These are phyloP conservation scores for Thymus mandschuricus DNA, from an alignment of 257 asterid genomes.

Conservation along the genomic window DNA sequence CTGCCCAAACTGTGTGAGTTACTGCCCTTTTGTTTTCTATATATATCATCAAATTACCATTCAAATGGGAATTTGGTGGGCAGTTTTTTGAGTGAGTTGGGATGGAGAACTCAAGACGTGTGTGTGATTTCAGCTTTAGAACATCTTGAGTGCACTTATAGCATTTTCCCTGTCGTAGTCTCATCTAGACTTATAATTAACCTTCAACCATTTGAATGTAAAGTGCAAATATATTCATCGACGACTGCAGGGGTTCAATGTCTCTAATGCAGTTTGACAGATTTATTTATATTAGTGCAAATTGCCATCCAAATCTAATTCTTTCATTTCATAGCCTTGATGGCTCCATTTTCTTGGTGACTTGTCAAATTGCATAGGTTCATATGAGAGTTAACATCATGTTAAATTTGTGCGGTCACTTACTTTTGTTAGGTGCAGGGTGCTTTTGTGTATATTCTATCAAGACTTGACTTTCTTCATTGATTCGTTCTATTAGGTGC, in stretches of 20 bases:
- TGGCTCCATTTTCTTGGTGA: constrained; percentile 5
- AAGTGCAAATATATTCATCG: constrained; percentile 11
- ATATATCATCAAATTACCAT: constrained; percentile 14
- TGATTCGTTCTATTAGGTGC: constrained; percentile 57
- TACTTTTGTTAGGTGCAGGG: constrained; percentile 19
- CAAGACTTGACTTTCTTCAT: constrained; percentile 5
- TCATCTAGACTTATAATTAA: constrained; percentile 2
- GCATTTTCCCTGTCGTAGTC: not conserved
- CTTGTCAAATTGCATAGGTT: not conserved
- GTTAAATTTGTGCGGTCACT: not conserved
- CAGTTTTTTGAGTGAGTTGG: not conserved
- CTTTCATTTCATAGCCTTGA: constrained; percentile 9
- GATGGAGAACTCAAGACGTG: not conserved
- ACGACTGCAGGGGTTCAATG: not conserved
- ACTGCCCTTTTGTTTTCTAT: constrained; percentile 1
- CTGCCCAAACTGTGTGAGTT: constrained; percentile 80
- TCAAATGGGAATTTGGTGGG: constrained; percentile 1
- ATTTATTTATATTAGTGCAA: not conserved
- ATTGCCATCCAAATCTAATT: not conserved
- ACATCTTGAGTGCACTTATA: constrained; percentile 2
- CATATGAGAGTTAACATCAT: constrained; percentile 11
- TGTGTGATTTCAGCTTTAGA: constrained; percentile 4
- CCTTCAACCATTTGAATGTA: not conserved
- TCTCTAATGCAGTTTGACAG: not conserved
- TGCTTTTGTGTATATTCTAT: constrained; percentile 21